Evolutionary conservation across 2,329 filamentous ascomycete species (phyloP).

Genomic region (Mariannaea sp.): DNA sequence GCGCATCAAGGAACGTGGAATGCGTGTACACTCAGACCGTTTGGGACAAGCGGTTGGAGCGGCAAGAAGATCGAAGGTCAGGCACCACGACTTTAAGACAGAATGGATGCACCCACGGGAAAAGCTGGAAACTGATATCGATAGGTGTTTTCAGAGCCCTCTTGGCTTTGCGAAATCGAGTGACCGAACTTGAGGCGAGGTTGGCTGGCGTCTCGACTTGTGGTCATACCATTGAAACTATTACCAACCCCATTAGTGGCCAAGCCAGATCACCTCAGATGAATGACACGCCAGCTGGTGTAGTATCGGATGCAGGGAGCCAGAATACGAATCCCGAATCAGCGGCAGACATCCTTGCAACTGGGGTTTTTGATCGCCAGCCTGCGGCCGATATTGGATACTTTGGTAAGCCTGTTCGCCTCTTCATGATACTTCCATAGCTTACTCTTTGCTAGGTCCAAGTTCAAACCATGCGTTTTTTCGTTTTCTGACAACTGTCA

Average conservation of each 20-base stretch:
- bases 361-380: constrained; percentile 37
- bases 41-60: constrained; percentile 34
- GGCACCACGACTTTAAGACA: background rate
- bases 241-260: background rate
- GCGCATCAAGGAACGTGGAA: constrained; percentile 15
- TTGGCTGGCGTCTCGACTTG: constrained; percentile 19
- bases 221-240: background rate
- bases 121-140: background rate
- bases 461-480: constrained; percentile 41
- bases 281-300: constrained; percentile 8
- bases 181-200: constrained; percentile 31
- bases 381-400: constrained; percentile 35
- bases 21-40: constrained; percentile 32
- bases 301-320: constrained; percentile 7
- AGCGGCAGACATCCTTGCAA: constrained; percentile 36
- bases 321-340: constrained; percentile 28
- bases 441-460: constrained; percentile 28
- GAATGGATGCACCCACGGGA: too few species aligned
- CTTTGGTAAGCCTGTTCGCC: constrained; percentile 28
- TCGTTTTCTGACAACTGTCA: constrained; percentile 33
- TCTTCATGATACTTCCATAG: background rate
- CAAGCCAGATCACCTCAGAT: constrained; percentile 3
- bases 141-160: constrained; percentile 14
- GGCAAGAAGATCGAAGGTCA: constrained; percentile 30
- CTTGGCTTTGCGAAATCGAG: constrained; percentile 23